Conservation (phyloP, 192 early-diverging fungal species). For the Dimargaris verticillata region DNA sequence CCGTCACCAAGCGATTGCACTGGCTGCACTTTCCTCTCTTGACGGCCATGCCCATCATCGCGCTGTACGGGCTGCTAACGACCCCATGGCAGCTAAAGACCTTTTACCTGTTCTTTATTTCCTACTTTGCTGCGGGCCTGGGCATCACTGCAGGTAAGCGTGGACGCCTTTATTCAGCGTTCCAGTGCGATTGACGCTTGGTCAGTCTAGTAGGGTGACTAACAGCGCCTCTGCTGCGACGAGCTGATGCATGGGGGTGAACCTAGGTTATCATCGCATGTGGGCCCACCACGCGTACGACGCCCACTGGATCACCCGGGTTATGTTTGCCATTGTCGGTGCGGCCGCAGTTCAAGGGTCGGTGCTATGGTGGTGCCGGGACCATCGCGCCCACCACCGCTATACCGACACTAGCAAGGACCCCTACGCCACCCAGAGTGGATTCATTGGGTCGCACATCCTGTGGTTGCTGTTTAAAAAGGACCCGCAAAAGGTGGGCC, state of each 20-base stretch:
- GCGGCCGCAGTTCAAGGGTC: conserved; percentile 66
- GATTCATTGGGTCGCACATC: conserved; percentile 65
- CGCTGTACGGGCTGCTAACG: conserved; percentile 60
- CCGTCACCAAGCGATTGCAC: conserved; percentile 34
- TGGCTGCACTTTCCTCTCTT: conserved; percentile 52
- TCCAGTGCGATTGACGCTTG: too few species aligned
- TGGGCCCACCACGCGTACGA: conserved; percentile 68
- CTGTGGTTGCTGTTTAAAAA: conserved; percentile 78
- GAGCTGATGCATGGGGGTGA: too few species aligned
- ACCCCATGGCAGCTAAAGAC: conserved; percentile 54
- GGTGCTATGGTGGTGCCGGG: conserved; percentile 72
- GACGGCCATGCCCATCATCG: conserved; percentile 52
- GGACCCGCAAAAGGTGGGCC: conserved; percentile 53
- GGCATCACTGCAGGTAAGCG: conserved; percentile 87
- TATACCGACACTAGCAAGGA: conserved; percentile 74
- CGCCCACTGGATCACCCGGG: conserved; percentile 40
- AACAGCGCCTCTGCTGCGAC: too few species aligned
- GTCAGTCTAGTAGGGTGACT: too few species aligned
- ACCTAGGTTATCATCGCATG: conserved; percentile 74
- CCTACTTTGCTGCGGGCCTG: conserved; percentile 62
- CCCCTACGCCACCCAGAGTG: conserved; percentile 63
- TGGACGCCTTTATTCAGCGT: too few species aligned
- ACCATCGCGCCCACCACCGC: conserved; percentile 76
- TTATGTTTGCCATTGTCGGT: conserved; percentile 42
- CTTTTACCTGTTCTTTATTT: conserved; percentile 43